These are phyloP conservation scores for Guyanaporus albipodus DNA, from an alignment of 768 basidiomycete species.

Conservation along the genomic window DNA sequence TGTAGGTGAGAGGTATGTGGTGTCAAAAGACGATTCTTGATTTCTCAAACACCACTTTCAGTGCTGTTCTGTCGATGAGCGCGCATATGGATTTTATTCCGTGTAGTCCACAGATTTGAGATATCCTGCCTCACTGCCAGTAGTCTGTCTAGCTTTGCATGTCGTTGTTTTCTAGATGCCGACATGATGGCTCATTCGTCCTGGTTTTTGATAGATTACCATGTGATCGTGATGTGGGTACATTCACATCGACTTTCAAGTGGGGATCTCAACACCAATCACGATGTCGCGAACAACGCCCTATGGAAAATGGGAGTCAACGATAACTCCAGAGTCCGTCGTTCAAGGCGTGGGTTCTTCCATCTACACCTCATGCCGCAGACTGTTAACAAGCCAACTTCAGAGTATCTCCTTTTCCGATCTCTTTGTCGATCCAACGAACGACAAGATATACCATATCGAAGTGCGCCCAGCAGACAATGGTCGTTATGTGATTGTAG, in stretches of 20 bases:
- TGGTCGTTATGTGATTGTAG: conserved; percentile 55
- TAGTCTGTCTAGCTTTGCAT: too few relatives aligned
- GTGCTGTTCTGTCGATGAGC: too few relatives aligned
- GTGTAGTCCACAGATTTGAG: too few relatives aligned
- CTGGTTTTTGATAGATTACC: too few relatives aligned
- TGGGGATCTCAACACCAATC: neutral
- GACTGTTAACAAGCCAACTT: neutral
- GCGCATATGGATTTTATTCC: too few relatives aligned
- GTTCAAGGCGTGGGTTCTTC: conserved; percentile 39
- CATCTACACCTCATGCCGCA: neutral
- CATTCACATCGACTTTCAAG: too few relatives aligned
- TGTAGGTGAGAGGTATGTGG: too few relatives aligned
- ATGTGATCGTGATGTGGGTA: too few relatives aligned
- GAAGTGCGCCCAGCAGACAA: conserved; percentile 57
- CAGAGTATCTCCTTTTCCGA: conserved; percentile 36
- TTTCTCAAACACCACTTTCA: neutral
- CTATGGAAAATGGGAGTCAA: conserved; percentile 61
- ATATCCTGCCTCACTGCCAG: too few relatives aligned
- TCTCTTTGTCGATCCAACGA: conserved; percentile 50
- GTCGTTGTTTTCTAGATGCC: too few relatives aligned
- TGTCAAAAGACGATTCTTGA: neutral
- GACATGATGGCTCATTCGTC: neutral
- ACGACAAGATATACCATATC: conserved; percentile 46
- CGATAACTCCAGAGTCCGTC: conserved; percentile 50
- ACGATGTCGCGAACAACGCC: conserved; percentile 37